Evolutionary conservation across 495 filamentous ascomycete genomes (phyloP).

Genomic region (Penicillium pancosmium): DNA sequence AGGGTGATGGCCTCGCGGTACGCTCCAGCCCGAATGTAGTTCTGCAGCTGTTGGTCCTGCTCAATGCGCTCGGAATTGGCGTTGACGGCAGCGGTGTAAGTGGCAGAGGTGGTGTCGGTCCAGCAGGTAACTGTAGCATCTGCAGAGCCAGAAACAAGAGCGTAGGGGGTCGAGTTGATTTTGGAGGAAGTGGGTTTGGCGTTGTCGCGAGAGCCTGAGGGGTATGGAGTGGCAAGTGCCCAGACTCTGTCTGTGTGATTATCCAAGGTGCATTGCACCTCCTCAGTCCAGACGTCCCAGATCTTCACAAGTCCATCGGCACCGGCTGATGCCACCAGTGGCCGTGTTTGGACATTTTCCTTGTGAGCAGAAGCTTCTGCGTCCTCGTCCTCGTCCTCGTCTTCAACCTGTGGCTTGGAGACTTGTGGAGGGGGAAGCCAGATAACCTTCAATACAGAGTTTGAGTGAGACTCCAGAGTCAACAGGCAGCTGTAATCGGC

Average conservation of each 20-base stretch:
- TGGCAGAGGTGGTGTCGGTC: constrained; percentile 86
- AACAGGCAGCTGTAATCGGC: constrained; percentile 89
- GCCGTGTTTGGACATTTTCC: constrained; percentile 36
- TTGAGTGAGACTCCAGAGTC: constrained; percentile 95
- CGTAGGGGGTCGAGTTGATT: constrained; percentile 48
- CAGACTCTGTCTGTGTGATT: constrained; percentile 95
- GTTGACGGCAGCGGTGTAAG: constrained; percentile 66
- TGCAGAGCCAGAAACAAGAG: constrained; percentile 83
- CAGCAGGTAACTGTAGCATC: constrained; percentile 94
- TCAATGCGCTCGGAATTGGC: constrained; percentile 81
- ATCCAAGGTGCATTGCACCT: constrained; percentile 84
- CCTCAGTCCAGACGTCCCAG: constrained; percentile 82
- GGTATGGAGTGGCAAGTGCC: constrained; percentile 73
- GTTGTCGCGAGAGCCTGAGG: constrained; percentile 46
- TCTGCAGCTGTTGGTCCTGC: constrained; percentile 89
- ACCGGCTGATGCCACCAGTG: constrained; percentile 80
- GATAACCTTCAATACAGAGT: constrained; percentile 89
- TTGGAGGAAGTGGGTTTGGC: constrained; percentile 35
- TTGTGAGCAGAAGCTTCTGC: constrained; percentile 32
- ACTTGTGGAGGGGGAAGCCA: constrained; percentile 73
- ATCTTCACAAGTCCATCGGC: constrained; percentile 97
- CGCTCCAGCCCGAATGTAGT: constrained; percentile 80
- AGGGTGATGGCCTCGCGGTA: constrained; percentile 93
- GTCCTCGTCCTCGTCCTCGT: constrained; percentile 44
- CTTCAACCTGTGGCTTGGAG: constrained; percentile 30